Evolutionary conservation across 1,139 yeast genomes (phyloP), one percentile per base, ranked within the genome.

Genomic region (Kodamaea fungicola): DNA sequence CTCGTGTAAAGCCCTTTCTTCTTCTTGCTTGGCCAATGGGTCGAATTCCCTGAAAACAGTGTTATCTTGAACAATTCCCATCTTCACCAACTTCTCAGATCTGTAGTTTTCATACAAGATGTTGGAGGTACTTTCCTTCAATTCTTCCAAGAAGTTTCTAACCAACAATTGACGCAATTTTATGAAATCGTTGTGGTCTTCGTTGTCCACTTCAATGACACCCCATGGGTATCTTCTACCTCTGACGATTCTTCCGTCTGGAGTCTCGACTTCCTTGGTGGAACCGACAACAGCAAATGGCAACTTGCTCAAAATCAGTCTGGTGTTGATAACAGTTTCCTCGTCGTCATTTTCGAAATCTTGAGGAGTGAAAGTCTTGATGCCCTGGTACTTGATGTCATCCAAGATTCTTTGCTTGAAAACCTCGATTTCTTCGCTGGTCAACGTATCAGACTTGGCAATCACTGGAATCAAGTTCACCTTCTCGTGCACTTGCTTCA

Each of bases 171-270:
- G 95, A 54, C 97, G 86, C 57, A 94, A 78, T 62, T 82, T 82
- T 51, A 85, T 81, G 61, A 94, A 94, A 66, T 94, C 99, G 61
- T 92, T 86, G 61, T 94, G 97, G 37, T 80, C 80, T 64, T 88
- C 95, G 61, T 92, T 92, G 61, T 90, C 97, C 47, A 94, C 95
- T 64, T 92, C 97, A 56, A 92, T 85, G 19, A 85, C 74, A 47
- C 99, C 99, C 99, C 99, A 94, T 44, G 98, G 98, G 62, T 94
- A 94, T 49, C 76, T 69, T 67, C 99, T 86, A 47, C 97, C 97
- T 59, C 97, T 83, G 33, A 89, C 95, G 30, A 68, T 57, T 58
- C 84, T 75, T 35, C 97, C 97, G 53, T 84, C 89, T 24, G 74
- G 54, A 35, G 86, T 80, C 52, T 75, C 75, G 28, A 90, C 88